A percentile compares a stretch with the other conserved stretches of the same genome.
These are phyloP conservation scores for Niveomyces coronatus DNA, from an alignment of 2,329 filamentous ascomycete species.

Conservation along the genomic window DNA sequence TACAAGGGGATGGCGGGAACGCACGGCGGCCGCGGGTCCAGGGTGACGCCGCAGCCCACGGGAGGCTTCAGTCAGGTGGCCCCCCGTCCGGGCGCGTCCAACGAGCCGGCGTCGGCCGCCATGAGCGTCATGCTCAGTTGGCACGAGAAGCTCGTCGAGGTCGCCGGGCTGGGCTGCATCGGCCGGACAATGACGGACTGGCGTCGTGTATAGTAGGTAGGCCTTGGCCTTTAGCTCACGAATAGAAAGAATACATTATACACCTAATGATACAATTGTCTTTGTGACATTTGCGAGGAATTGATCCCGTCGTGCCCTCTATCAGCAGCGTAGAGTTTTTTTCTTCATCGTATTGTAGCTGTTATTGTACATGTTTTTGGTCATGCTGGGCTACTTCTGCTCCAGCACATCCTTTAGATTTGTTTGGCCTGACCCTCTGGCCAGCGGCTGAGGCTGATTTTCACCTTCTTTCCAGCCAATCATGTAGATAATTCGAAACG, in stretches of 20 bases:
- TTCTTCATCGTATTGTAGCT: not conserved
- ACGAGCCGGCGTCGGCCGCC: slow-evolving; percentile 66
- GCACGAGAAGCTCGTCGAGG: slow-evolving; percentile 97
- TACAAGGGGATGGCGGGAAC: slow-evolving; percentile 75
- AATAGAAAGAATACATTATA: slow-evolving; percentile 1
- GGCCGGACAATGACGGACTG: slow-evolving; percentile 94
- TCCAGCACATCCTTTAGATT: slow-evolving; percentile 75
- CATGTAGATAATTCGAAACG: slow-evolving; percentile 94
- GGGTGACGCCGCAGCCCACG: slow-evolving; percentile 63
- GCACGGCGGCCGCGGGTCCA: slow-evolving; percentile 12
- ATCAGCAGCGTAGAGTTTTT: no score
- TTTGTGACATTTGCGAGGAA: no score
- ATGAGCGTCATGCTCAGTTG: slow-evolving; percentile 98
- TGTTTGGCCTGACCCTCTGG: slow-evolving; percentile 74
- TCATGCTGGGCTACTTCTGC: slow-evolving; percentile 25
- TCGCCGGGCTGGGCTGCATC: slow-evolving; percentile 84
- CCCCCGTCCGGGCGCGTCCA: slow-evolving; percentile 39
- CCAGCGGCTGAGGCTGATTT: slow-evolving; percentile 67
- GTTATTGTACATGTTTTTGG: not conserved
- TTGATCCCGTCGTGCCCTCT: no score
- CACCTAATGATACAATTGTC: not conserved
- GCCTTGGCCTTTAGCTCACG: not conserved
- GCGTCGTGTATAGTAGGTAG: slow-evolving; percentile 49
- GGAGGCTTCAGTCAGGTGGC: slow-evolving; percentile 74
- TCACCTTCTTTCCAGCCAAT: slow-evolving; percentile 91